Percentiles rank a stretch among this genome's conserved stretches.
phyloP scores from a whole-genome alignment of 352 stramenopile genomes.

The Phytophthora quininea region DNA sequence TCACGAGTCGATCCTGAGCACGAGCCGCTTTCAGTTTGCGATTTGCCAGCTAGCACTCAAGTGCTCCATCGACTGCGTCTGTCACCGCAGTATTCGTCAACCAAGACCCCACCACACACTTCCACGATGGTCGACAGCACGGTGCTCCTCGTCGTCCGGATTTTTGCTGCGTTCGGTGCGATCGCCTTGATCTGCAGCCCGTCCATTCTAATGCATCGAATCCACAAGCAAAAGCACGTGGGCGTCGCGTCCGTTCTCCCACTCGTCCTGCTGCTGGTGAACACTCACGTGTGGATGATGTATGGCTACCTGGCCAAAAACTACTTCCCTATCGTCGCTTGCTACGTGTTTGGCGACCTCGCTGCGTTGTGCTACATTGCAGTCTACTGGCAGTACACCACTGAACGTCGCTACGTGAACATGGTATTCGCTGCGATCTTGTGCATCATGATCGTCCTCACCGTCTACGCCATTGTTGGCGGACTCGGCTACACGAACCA shows the following conservation, averaged over 20 bases:
- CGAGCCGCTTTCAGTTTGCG: not conserved
- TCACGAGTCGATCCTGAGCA: too few species aligned
- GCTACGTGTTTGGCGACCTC: slow-evolving; percentile 33
- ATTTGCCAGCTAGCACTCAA: not conserved
- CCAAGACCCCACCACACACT: not conserved
- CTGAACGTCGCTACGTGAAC: slow-evolving; percentile 18
- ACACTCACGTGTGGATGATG: slow-evolving; percentile 32
- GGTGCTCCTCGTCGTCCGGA: slow-evolving; percentile 14
- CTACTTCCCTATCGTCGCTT: slow-evolving; percentile 43
- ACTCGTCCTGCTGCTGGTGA: slow-evolving; percentile 22
- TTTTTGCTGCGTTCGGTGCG: slow-evolving; percentile 9
- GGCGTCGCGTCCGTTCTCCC: slow-evolving; percentile 23
- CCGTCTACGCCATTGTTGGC: slow-evolving; percentile 37
- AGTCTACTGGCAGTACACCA: slow-evolving; percentile 37
- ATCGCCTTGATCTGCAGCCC: slow-evolving; percentile 26
- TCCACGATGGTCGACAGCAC: slow-evolving; percentile 14
- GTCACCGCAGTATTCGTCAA: not conserved
- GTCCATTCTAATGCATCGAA: slow-evolving; percentile 11
- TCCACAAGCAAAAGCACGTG: slow-evolving; percentile 21
- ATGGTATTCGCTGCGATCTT: slow-evolving; percentile 16
- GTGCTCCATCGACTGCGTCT: not conserved
- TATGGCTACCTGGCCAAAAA: slow-evolving; percentile 36
- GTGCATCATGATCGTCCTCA: slow-evolving; percentile 22
- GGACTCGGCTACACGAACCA: slow-evolving; percentile 29
- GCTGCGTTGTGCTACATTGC: slow-evolving; percentile 32